Percentiles rank a stretch among this genome's conserved stretches.
phyloP scores from a whole-genome alignment of 768 basidiomycete species.

The Fomitopsis serialis region DNA sequence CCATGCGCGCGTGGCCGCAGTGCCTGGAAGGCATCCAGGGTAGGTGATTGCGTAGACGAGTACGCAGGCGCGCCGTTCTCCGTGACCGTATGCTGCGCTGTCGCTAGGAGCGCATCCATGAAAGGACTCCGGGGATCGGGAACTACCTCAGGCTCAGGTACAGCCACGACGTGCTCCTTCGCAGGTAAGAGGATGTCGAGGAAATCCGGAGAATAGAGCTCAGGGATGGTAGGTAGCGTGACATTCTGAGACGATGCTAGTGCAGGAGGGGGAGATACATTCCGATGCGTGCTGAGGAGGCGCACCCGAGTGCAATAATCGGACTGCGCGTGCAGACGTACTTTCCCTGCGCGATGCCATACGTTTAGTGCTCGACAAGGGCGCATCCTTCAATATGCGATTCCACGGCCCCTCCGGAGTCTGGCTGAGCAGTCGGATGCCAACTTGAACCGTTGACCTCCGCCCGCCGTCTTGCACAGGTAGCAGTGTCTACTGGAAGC shows the following conservation, averaged over 20 bases:
- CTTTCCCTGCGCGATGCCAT: too few species aligned
- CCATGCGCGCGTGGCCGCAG: constrained; percentile 25
- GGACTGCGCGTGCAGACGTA: too few species aligned
- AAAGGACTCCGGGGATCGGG: constrained; percentile 35
- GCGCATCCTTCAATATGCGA: too few species aligned
- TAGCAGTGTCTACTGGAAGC: too few species aligned
- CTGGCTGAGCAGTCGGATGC: too few species aligned
- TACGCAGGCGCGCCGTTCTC: constrained; percentile 48
- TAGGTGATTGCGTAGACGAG: constrained; percentile 43
- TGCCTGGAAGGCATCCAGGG: constrained; percentile 53
- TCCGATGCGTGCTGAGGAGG: too few species aligned
- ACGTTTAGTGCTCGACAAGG: too few species aligned
- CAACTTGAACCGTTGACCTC: too few species aligned
- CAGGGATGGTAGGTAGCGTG: constrained; percentile 50
- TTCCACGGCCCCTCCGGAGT: too few species aligned
- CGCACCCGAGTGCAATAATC: too few species aligned
- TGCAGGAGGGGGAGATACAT: background rate
- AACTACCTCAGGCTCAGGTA: background rate
- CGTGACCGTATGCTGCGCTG: constrained; percentile 41
- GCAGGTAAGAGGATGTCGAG: constrained; percentile 50
- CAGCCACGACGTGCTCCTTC: constrained; percentile 1
- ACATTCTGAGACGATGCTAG: constrained; percentile 37
- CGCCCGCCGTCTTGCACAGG: too few species aligned
- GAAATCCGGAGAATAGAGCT: constrained; percentile 51
- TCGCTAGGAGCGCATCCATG: constrained; percentile 47